Base-by-base conservation (phyloP, 495 filamentous ascomycete species). In the Paragyromitra xinjiangensis region DNA sequence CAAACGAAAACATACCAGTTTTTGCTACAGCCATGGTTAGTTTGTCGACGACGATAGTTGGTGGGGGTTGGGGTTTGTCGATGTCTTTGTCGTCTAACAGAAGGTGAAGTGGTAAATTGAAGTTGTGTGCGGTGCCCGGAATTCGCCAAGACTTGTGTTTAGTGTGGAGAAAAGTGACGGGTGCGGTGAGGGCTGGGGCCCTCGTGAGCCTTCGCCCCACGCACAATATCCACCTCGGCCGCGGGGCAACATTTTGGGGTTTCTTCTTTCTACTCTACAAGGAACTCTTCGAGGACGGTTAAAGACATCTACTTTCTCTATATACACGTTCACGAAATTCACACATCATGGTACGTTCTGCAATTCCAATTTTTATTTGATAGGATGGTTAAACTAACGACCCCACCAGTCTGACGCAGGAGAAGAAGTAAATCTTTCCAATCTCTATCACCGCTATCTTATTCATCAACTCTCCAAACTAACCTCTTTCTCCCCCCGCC, bases 271-370 rank as follows among this genome's bases (percentile, higher is more conserved):
- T 48, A 53, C 77, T 59, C 71, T 22, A 71, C 66, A 80, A 80
- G 78, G 78, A 78, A 80, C 73, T 82, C 80, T 81, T 82, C 80
- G 80, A 82, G 80, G 80, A 82, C 80, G 61, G 80, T 81, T 78
- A 79, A 79, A 78, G 80, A 78, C 79, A 81, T 67, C 50, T 70
- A 69, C 24, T 64, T 44, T 75, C 64, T 69, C 56, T 72, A 75
- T 55, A 53, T 56, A 73, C n/a, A 73, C 72, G 45, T 42, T 65
- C 59, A 73, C 51, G 45, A 64, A 73, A 64, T 59, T 42, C 19
- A 73, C 12, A 37, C 26, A 67, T 51, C 61, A 79, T 79, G 77
- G 77, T 79, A 56, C 14, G 51, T 71, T 62, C 42, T 63, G 45
- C 37, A 40, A 39, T n/a, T 26, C 37, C 11, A 14, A 14, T 6